Evolutionary conservation across 345 rosid species (phyloP).

Genomic region (Linum trigynum): DNA sequence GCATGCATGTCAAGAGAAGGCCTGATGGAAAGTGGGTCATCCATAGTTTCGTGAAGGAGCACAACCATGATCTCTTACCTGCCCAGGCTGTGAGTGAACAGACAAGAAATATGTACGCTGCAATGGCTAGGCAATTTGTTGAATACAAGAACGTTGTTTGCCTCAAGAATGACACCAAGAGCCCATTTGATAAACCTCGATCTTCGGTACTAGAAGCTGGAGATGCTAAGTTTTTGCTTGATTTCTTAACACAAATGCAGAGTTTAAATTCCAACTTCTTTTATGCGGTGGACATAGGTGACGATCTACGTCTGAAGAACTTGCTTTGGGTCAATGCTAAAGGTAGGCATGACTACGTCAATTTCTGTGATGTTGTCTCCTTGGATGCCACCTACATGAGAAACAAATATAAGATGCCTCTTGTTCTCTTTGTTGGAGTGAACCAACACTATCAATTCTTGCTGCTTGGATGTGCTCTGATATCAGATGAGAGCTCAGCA

Average conservation of each 20-base stretch:
- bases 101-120: conserved; percentile 61
- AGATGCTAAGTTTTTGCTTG: conserved; percentile 42
- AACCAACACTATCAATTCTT: conserved; percentile 60
- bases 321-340: conserved; percentile 61
- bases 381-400: conserved; percentile 47
- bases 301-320: conserved; percentile 50
- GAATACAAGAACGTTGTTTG: conserved; percentile 52
- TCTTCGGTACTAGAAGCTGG: conserved; percentile 38
- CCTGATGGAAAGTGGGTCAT: conserved; percentile 56
- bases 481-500: conserved; percentile 47
- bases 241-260: conserved; percentile 41
- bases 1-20: conserved; percentile 76
- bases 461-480: conserved; percentile 56
- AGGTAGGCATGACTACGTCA: conserved; percentile 49
- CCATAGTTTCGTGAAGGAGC: conserved; percentile 55
- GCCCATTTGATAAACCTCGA: conserved; percentile 43
- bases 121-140: conserved; percentile 63
- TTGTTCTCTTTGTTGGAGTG: conserved; percentile 52
- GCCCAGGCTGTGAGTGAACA: conserved; percentile 71
- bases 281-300: conserved; percentile 50
- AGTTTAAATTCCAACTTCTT: conserved; percentile 50
- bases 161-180: conserved; percentile 29
- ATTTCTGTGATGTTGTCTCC: conserved; percentile 54
- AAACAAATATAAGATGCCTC: conserved; percentile 59
- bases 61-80: conserved; percentile 65